A percentile compares a stretch with the other conserved stretches of the same genome.
These are phyloP conservation scores for Lathyrus aphaca DNA, from an alignment of 306 rosid genomes.

Conservation along the genomic window DNA sequence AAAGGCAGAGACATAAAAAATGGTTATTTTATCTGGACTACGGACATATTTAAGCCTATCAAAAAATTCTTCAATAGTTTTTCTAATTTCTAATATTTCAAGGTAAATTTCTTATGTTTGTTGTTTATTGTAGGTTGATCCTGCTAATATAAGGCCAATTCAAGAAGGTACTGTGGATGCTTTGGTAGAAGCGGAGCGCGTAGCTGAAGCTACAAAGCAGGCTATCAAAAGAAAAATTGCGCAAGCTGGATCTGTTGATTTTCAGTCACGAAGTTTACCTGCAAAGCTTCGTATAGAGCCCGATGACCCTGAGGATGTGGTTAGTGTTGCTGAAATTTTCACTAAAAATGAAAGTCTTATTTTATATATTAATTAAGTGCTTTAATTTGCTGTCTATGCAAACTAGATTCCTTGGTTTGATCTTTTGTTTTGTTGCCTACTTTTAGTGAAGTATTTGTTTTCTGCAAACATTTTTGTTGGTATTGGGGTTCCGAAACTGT, in stretches of 20 bases:
- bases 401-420: slow-evolving; percentile 8
- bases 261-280: slow-evolving; percentile 81
- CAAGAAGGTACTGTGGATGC: slow-evolving; percentile 79
- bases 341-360: slow-evolving; percentile 17
- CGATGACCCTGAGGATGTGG: slow-evolving; percentile 97
- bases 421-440: neutral
- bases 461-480: neutral
- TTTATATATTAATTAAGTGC: slow-evolving; percentile 16
- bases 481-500: slow-evolving; percentile 14
- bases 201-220: slow-evolving; percentile 97
- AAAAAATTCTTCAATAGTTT: neutral
- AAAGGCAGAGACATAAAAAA: too few relatives aligned
- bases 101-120: slow-evolving; percentile 22
- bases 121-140: slow-evolving; percentile 79
- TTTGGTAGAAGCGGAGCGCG: slow-evolving; percentile 86
- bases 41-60: neutral
- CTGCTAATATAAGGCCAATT: slow-evolving; percentile 81
- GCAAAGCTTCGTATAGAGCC: slow-evolving; percentile 94
- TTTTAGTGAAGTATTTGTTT: neutral
- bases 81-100: slow-evolving; percentile 1
- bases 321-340: slow-evolving; percentile 39
- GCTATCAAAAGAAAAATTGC: slow-evolving; percentile 93
- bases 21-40: neutral
- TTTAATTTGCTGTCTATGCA: slow-evolving; percentile 12
- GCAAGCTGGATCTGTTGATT: slow-evolving; percentile 83